A percentile compares a stretch with the other conserved stretches of the same genome.
These are phyloP conservation scores for Cordyceps farinosa DNA, from an alignment of 2,329 filamentous ascomycete genomes.

Conservation along the genomic window DNA sequence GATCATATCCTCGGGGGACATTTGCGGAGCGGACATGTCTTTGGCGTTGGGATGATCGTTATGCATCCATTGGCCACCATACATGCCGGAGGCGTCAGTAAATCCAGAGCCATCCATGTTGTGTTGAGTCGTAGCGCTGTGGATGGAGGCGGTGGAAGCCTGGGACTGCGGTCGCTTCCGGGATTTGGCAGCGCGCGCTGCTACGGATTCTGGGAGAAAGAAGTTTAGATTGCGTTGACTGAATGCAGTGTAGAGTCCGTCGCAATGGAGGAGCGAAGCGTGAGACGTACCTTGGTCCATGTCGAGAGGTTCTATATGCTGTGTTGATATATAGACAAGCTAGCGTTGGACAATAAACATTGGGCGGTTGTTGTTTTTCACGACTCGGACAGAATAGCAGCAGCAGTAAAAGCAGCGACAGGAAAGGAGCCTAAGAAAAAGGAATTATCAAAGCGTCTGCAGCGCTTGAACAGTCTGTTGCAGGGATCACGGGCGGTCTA, in stretches of 20 bases:
- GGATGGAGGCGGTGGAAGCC: constrained; percentile 55
- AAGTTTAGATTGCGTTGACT: neutral
- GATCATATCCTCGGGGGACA: constrained; percentile 58
- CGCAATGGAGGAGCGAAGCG: neutral
- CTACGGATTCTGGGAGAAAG: constrained; percentile 28
- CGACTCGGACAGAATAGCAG: neutral
- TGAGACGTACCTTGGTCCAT: constrained; percentile 37
- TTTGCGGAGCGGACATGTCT: constrained; percentile 42
- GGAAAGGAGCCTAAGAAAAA: constrained; percentile 14
- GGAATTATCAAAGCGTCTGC: constrained; percentile 18
- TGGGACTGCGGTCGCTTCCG: constrained; percentile 52
- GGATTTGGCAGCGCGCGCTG: constrained; percentile 36
- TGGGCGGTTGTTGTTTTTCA: constrained; percentile 29
- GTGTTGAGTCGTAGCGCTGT: constrained; percentile 49
- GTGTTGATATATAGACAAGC: constrained; percentile 30
- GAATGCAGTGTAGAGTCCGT: constrained; percentile 22
- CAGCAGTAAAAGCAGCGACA: constrained; percentile 4
- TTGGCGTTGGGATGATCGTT: constrained; percentile 43
- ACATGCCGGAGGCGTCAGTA: constrained; percentile 42
- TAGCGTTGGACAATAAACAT: constrained; percentile 40
- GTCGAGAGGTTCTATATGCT: constrained; percentile 21
- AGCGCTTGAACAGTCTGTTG: constrained; percentile 18
- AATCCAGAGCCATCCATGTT: constrained; percentile 48
- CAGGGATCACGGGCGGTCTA: constrained; percentile 20
- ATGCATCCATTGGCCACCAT: constrained; percentile 48